Percentiles rank a stretch among this genome's conserved stretches.
These are phyloP conservation scores for Persicaria tinctoria DNA, from an alignment of 148 eudicot genomes.

Conservation along the genomic window DNA sequence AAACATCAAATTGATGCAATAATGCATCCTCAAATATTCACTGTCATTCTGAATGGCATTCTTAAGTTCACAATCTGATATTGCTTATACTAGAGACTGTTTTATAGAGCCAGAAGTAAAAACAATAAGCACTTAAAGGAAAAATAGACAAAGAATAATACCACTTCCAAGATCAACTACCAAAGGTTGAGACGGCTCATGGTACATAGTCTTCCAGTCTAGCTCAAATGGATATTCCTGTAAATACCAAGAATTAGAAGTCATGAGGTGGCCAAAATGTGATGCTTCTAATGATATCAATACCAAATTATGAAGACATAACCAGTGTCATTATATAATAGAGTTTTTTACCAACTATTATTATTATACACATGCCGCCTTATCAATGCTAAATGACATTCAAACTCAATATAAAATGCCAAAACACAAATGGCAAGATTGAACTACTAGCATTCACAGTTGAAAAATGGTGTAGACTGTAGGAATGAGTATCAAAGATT, in stretches of 20 bases:
- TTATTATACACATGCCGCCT: background rate
- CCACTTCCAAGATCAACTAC: constrained; percentile 71
- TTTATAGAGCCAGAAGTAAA: background rate
- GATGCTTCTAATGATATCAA: background rate
- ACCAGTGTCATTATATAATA: background rate
- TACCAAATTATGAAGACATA: background rate
- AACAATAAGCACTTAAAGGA: background rate
- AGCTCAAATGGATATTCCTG: constrained; percentile 57
- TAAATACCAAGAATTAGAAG: constrained; percentile 20
- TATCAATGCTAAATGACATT: background rate
- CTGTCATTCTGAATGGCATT: background rate
- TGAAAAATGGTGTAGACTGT: background rate
- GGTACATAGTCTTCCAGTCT: constrained; percentile 37
- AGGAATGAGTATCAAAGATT: background rate
- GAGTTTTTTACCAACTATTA: background rate
- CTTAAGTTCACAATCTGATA: background rate
- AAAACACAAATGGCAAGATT: background rate
- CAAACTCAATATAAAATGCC: background rate
- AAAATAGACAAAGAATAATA: constrained; percentile 16
- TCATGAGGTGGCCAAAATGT: background rate
- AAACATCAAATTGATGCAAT: too few species aligned
- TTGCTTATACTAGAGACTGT: background rate
- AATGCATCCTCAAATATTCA: too few species aligned
- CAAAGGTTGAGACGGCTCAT: constrained; percentile 39
- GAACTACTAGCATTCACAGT: background rate